phyloP scores from a whole-genome alignment of 2,329 filamentous ascomycete genomes.

The Hirsutella thompsonii region DNA sequence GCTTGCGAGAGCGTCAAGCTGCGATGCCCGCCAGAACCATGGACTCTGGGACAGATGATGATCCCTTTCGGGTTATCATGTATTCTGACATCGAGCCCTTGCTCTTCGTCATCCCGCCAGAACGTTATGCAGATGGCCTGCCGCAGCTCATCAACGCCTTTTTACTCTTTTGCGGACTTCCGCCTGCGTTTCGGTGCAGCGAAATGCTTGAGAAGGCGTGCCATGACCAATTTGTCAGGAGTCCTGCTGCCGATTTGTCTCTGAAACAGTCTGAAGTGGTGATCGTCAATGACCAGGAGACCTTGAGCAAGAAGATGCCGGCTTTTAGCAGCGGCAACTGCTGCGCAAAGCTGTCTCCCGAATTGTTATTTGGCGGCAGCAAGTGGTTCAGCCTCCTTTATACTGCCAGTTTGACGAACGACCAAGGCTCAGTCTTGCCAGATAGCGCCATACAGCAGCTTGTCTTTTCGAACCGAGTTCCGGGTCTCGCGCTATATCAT shows the following conservation, averaged over 20 bases:
- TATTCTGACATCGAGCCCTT: slow-evolving; percentile 61
- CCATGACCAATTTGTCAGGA: slow-evolving; percentile 17
- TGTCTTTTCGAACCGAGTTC: slow-evolving; percentile 24
- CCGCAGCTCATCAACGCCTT: slow-evolving; percentile 54
- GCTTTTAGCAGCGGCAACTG: slow-evolving; percentile 17
- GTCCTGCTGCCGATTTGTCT: slow-evolving; percentile 1
- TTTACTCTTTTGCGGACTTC: slow-evolving; percentile 53
- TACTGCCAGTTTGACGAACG: slow-evolving; percentile 9
- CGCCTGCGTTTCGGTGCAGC: slow-evolving; percentile 27
- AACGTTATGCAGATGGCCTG: slow-evolving; percentile 19
- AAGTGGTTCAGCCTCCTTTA: slow-evolving; percentile 32
- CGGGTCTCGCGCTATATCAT: slow-evolving; percentile 50
- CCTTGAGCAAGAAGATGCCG: slow-evolving; percentile 12
- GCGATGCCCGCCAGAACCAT: slow-evolving; percentile 57
- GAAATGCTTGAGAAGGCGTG: slow-evolving; percentile 16
- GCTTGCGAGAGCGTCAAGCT: slow-evolving; percentile 30
- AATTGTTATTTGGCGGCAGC: slow-evolving; percentile 38
- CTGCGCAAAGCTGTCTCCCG: slow-evolving; percentile 23
- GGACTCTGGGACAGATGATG: slow-evolving; percentile 64
- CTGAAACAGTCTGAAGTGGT: background rate
- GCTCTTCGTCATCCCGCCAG: slow-evolving; percentile 37
- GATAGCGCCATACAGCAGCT: slow-evolving; percentile 45
- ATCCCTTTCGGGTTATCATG: slow-evolving; percentile 72
- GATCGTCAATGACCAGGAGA: slow-evolving; percentile 7
- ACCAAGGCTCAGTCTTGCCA: slow-evolving; percentile 32